A percentile compares a stretch with the other conserved stretches of the same genome.
Evolutionary conservation across 441 rosid species (phyloP).

Genomic region (Corymbia citriodora): DNA sequence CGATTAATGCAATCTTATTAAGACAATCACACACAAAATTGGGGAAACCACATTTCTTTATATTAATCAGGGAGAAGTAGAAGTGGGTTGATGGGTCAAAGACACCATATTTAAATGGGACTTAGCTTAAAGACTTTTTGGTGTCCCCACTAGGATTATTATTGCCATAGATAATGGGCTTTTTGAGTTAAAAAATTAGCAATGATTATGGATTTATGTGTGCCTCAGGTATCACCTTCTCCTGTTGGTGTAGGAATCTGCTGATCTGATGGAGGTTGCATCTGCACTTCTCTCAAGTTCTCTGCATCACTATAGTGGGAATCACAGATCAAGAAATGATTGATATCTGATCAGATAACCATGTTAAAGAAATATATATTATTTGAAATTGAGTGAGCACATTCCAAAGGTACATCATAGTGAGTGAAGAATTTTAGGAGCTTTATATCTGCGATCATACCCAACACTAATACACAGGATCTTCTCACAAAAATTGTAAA

Average conservation of each 20-base stretch:
- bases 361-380: not conserved
- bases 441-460: not conserved
- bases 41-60: not conserved
- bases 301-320: not conserved
- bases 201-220: not conserved
- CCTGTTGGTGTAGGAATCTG: not conserved
- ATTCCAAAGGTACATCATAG: not conserved
- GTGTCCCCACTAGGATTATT: not conserved
- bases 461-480: not conserved
- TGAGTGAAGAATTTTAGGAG: not conserved
- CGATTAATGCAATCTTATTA: not conserved
- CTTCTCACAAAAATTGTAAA: not conserved
- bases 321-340: not conserved
- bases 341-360: not conserved
- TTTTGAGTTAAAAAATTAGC: not conserved
- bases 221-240: not conserved
- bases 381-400: not conserved
- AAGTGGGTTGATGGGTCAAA: not conserved
- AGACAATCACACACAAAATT: not conserved
- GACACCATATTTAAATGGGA: not conserved
- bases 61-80: not conserved
- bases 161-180: not conserved
- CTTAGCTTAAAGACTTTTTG: not conserved
- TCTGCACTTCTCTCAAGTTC: not conserved
- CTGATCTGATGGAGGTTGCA: not conserved